Base-by-base conservation (phyloP, 2,329 filamentous ascomycete species). In the Diaporthe batatas region DNA sequence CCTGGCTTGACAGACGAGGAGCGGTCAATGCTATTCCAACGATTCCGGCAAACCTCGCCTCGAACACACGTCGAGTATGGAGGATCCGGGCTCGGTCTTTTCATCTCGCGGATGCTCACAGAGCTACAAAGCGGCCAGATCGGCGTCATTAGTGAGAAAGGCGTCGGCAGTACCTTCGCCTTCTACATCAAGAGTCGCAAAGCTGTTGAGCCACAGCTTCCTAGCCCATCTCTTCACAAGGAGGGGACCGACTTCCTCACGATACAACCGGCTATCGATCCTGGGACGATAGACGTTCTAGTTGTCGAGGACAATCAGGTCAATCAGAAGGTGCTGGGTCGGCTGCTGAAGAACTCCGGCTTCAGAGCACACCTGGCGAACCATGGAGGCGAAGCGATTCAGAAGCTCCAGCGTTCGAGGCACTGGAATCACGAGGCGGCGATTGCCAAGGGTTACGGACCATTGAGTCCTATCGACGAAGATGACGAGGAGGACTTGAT, bases 101-200 rank as follows among this genome's bases (percentile, higher is more conserved):
- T 94, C 82, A 95, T 95, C 79, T 94, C 91, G 6, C 87, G 92
- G 49, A 92, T 93, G 77, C 83, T 95, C 64, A 93, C 92, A 1
- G 92, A 95, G 79, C 83, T 95, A 65, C 93, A 95, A 81, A 93
- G 93, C 18, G 93, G 93, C 2, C 92, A 94, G 79, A 94, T 95
- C 71, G 92, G 92, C 10, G 92, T 95, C 3, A 86, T 88, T 1
- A 93, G 91, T 0, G 84, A 89, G 74, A 87, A 90, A 72, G 92
- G 91, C 16, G 85, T 89, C 49, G 93, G 93, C 51, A 93, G 91
- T 80, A 93, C 90, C 0, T 95, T 95, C 80, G 91, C 90, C 36
- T 95, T 95, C 79, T 95, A 94, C 79, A 88, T 95, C 80, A 92
- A 91, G 75, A 89, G 90, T 70, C 89, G 90, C 77, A 91, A 88